phyloP scores from a whole-genome alignment of 345 rosid genomes.

The Camelina hispida region DNA sequence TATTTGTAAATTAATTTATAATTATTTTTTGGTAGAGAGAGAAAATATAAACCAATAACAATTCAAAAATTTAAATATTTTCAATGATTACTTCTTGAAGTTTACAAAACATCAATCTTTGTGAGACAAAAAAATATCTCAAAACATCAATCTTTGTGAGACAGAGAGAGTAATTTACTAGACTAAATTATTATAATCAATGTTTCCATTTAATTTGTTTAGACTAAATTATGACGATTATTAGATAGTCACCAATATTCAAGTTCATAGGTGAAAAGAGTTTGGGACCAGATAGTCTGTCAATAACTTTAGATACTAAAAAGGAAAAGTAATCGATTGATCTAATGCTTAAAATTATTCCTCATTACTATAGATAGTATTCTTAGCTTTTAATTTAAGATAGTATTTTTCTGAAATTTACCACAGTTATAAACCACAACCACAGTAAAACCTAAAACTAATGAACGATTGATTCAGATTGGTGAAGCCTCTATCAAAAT shows the following conservation, averaged over 20 bases:
- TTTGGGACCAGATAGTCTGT: conserved; percentile 37
- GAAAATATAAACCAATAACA: too few species aligned
- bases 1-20: too few species aligned
- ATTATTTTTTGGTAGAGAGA: too few species aligned
- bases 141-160: too few species aligned
- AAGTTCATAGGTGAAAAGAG: conserved; percentile 37
- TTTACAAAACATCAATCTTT: too few species aligned
- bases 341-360: conserved; percentile 29
- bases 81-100: too few species aligned
- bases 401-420: background rate
- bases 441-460: background rate
- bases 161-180: too few species aligned
- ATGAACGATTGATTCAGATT: background rate
- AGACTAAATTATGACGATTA: conserved; percentile 32
- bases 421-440: background rate
- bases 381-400: conserved; percentile 42
- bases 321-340: conserved; percentile 33
- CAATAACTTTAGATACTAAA: conserved; percentile 26
- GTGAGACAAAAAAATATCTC: too few species aligned
- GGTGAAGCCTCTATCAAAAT: background rate
- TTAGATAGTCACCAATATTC: conserved; percentile 30
- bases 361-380: conserved; percentile 38
- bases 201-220: conserved; percentile 1
- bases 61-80: too few species aligned
- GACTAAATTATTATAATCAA: conserved; percentile 14